These are phyloP conservation scores for Lyophyllum atratum DNA, from an alignment of 768 basidiomycete genomes.

Conservation along the genomic window DNA sequence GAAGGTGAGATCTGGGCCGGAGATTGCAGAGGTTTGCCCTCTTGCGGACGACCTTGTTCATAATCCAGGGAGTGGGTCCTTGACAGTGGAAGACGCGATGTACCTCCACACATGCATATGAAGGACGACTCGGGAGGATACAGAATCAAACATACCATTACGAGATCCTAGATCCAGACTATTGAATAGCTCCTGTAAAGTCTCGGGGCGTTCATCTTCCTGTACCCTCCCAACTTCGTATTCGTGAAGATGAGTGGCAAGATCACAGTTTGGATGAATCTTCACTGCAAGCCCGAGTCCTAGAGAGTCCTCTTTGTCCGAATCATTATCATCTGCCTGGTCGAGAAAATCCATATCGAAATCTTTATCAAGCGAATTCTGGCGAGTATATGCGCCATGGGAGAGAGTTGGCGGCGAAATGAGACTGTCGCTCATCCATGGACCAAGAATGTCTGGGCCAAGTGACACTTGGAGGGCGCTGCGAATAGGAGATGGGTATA, in stretches of 20 bases:
- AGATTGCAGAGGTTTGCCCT: constrained; percentile 8
- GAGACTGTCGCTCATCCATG: constrained; percentile 45
- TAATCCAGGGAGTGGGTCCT: constrained; percentile 16
- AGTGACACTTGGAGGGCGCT: constrained; percentile 7
- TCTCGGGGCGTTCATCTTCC: background rate
- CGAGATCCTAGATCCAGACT: constrained; percentile 16
- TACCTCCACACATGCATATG: constrained; percentile 4
- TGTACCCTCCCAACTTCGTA: background rate
- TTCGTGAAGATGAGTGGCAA: background rate
- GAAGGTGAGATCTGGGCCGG: constrained; percentile 15
- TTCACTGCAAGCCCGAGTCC: constrained; percentile 2
- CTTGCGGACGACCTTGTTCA: constrained; percentile 1
- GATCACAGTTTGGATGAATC: background rate
- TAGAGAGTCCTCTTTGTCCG: constrained; percentile 1
- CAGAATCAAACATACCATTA: constrained; percentile 5
- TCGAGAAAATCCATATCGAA: background rate
- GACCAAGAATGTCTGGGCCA: constrained; percentile 11
- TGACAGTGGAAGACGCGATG: background rate
- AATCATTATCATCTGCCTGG: background rate
- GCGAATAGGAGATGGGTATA: background rate
- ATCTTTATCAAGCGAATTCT: background rate
- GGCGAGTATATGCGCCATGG: constrained; percentile 14
- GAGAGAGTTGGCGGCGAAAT: constrained; percentile 42
- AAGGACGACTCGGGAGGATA: background rate
- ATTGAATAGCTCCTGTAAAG: constrained; percentile 18